A percentile compares a stretch with the other conserved stretches of the same genome.
Evolutionary conservation across 495 filamentous ascomycete species (phyloP).

Genomic region (Venustampulla echinocandica): DNA sequence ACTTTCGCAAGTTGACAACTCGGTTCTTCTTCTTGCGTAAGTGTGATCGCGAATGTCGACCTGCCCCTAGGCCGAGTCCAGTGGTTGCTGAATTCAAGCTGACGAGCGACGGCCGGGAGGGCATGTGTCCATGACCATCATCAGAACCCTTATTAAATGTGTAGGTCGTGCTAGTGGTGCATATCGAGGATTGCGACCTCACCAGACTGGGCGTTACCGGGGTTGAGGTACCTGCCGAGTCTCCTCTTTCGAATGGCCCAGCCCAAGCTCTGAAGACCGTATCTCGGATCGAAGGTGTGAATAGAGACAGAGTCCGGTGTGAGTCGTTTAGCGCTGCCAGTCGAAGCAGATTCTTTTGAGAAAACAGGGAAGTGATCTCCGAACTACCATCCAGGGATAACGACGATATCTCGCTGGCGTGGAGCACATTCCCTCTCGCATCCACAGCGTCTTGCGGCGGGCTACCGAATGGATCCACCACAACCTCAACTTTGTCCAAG

Average conservation of each 20-base stretch:
- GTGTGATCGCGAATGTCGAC: conserved; percentile 53
- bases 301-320: conserved; percentile 77
- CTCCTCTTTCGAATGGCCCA: conserved; percentile 61
- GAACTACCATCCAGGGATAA: conserved; percentile 66
- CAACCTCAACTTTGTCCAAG: conserved; percentile 24
- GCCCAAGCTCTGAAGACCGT: conserved; percentile 90
- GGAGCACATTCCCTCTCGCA: conserved; percentile 63
- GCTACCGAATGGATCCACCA: conserved; percentile 70
- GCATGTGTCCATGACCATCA: conserved; percentile 34
- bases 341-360: conserved; percentile 77
- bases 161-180: conserved; percentile 52
- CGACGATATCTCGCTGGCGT: conserved; percentile 62
- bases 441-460: conserved; percentile 73
- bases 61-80: conserved; percentile 56
- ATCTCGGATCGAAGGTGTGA: conserved; percentile 75
- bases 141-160: conserved; percentile 48
- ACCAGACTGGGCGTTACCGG: conserved; percentile 45
- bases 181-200: conserved; percentile 53
- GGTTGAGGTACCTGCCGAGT: conserved; percentile 46
- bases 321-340: conserved; percentile 70
- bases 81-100: conserved; percentile 43
- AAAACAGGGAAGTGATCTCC: conserved; percentile 77
- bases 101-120: conserved; percentile 38
- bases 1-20: conserved; percentile 78
- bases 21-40: conserved; percentile 79